Evolutionary conservation across 371 early-diverging fungal genomes (phyloP).

Genomic region (Rhizomucor miehei): DNA sequence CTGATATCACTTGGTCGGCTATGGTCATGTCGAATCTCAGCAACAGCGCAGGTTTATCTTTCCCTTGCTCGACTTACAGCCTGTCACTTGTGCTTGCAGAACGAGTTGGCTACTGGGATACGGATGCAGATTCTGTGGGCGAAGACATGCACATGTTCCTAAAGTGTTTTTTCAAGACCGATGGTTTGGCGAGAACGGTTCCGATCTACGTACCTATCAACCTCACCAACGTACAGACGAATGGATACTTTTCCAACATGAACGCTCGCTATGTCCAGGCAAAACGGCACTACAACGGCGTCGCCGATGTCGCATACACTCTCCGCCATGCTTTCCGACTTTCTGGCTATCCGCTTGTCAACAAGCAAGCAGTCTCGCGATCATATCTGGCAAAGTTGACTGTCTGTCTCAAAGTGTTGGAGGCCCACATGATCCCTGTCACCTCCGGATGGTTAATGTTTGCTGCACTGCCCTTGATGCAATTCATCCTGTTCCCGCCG

Average conservation of each 20-base stretch:
- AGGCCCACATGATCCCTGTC: slow-evolving; percentile 54
- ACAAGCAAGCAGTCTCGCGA: slow-evolving; percentile 20
- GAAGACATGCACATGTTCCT: slow-evolving; percentile 88
- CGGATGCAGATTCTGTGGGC: slow-evolving; percentile 74
- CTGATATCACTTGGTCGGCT: slow-evolving; percentile 79
- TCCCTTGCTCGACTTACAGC: slow-evolving; percentile 79
- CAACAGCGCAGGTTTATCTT: slow-evolving; percentile 60
- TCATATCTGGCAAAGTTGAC: slow-evolving; percentile 20
- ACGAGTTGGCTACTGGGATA: slow-evolving; percentile 77
- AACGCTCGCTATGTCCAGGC: slow-evolving; percentile 69
- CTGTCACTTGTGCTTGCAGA: slow-evolving; percentile 68
- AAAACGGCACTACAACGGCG: slow-evolving; percentile 65
- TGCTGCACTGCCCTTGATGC: slow-evolving; percentile 54
- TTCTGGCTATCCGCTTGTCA: background rate
- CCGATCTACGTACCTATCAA: slow-evolving; percentile 77
- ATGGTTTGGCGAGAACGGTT: slow-evolving; percentile 60
- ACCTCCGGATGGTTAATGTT: slow-evolving; percentile 60
- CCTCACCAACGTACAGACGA: slow-evolving; percentile 70
- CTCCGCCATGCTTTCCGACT: slow-evolving; percentile 21
- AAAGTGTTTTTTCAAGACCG: slow-evolving; percentile 75
- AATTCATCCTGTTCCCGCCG: slow-evolving; percentile 47
- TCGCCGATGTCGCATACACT: slow-evolving; percentile 58
- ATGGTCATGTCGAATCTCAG: slow-evolving; percentile 77
- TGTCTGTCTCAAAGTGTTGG: slow-evolving; percentile 43
- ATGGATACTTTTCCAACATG: slow-evolving; percentile 53